Base-by-base conservation (phyloP, 2,329 filamentous ascomycete species). In the Sporothrix sp. region DNA sequence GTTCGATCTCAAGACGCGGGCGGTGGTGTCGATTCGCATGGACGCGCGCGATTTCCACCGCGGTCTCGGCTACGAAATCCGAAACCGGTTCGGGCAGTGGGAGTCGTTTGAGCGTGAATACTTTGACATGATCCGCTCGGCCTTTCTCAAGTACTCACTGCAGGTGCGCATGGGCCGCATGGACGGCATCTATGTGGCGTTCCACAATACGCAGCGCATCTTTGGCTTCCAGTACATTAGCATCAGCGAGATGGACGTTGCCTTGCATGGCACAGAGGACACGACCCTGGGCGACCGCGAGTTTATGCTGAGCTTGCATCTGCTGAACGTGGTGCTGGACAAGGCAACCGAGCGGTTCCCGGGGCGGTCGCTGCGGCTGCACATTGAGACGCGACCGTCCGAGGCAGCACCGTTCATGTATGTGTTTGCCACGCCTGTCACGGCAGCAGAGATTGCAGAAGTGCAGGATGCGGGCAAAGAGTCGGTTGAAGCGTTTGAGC, bases 121-220 rank as follows among this genome's bases (percentile, higher is more conserved):
- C 65, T 95, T 84, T 64, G 93, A 98, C 66, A 94, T 98, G 89
- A 91, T 95, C 53, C 79, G 94, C 48, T 80, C 90, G 1, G 93
- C 91, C 0, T 91, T 98, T 69, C 72, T 98, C 50, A 98, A 98
- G 63, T 98, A 98, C 66, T 95, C 90, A 9, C 73, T 98, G 27
- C 93, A 98, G 67, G 94, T 91, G 25, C 86, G 93, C 39, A 94
- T 98, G 80, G 93, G 94, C 16, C 82, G 90, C 45, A 98, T 98
- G 94, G 91, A 98, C 63, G 93, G 93, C 49, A 96, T 97, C 45
- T 98, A 97, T 62, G 86, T 97, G 20, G 93, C 93, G 2, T 98
- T 82, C 64, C 93, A 98, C 71, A 98, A 98, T 64, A 87, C 89
- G 2, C 77, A 90, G 66, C 85, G 90, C 50, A 95, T 98, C 45